Base-by-base conservation (phyloP, 208 protist species). In the Angomonas ambiguus region DNA sequence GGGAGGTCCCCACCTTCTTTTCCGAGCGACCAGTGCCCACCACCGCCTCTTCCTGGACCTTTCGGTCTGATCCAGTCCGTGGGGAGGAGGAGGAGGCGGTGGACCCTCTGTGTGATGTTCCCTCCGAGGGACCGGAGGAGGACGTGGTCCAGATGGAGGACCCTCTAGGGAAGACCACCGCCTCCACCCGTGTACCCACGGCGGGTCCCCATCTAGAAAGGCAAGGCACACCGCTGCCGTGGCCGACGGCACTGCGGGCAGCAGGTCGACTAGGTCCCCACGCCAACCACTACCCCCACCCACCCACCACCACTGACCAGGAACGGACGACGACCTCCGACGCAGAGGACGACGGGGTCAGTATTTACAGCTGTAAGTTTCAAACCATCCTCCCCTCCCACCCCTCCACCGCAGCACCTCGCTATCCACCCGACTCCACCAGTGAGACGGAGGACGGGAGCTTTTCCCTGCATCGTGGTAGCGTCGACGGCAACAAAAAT, bases 41-140 rank as follows among this genome's bases (percentile, higher is more conserved):
- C 38, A 55, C 68, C 2, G 61, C 27, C 49, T 74, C 77, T 20
- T 78, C 71, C 16, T 82, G 77, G 77, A 78, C 77, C 28, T 82
- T 82, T 25, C 72, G 71, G 25, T 82, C 77, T n/a, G 49, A 56
- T 56, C 5, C 11, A 5, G 49, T 56, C n/a, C 49, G 49, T 5
- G 49, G 16, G n/a, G 20, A 32, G 35, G 33, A 65, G 24, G 41
- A 49, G n/a, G 35, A 2, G n/a, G 5, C 25, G 27, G 32, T 51
- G 22, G 38, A 33, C 48, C n/a, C n/a, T n/a, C n/a, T n/a, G n/a
- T n/a, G n/a, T n/a, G n/a, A n/a, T n/a, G n/a, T n/a, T n/a, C n/a
- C n/a, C n/a, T n/a, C n/a, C n/a, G n/a, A n/a, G n/a, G n/a, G n/a
- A n/a, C n/a, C n/a, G n/a, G n/a, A n/a, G n/a, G n/a, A n/a, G n/a